These are phyloP conservation scores for Golovinomyces cichoracearum DNA, from an alignment of 2,329 filamentous ascomycete genomes.

Conservation along the genomic window DNA sequence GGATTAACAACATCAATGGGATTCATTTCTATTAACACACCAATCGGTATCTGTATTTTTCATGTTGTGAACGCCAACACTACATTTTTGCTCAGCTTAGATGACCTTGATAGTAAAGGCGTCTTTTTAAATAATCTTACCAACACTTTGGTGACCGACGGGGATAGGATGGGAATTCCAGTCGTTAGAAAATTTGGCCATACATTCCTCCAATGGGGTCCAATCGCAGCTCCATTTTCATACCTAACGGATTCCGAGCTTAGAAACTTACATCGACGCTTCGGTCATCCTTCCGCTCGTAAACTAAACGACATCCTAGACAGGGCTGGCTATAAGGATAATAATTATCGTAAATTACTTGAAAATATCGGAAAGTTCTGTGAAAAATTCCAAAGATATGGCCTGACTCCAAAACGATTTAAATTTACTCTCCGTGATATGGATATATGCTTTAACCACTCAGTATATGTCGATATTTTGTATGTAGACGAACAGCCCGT, in stretches of 20 bases:
- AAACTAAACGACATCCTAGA: neutral
- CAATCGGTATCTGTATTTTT: neutral
- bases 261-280: neutral
- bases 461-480: conserved; percentile 1
- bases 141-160: neutral
- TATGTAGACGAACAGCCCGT: conserved; percentile 2
- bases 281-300: neutral
- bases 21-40: neutral
- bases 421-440: neutral
- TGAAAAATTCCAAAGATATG: neutral
- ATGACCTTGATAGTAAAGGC: neutral
- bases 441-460: conserved; percentile 1
- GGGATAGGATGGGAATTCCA: neutral
- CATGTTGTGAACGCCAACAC: neutral
- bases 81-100: neutral
- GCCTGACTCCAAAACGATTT: neutral
- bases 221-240: neutral
- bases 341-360: neutral
- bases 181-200: neutral
- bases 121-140: neutral
- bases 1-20: neutral
- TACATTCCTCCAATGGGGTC: neutral
- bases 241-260: neutral
- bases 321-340: neutral
- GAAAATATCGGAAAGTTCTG: neutral